Base-by-base conservation (phyloP, 768 basidiomycete genomes). In the Lactifluus piperatus region DNA sequence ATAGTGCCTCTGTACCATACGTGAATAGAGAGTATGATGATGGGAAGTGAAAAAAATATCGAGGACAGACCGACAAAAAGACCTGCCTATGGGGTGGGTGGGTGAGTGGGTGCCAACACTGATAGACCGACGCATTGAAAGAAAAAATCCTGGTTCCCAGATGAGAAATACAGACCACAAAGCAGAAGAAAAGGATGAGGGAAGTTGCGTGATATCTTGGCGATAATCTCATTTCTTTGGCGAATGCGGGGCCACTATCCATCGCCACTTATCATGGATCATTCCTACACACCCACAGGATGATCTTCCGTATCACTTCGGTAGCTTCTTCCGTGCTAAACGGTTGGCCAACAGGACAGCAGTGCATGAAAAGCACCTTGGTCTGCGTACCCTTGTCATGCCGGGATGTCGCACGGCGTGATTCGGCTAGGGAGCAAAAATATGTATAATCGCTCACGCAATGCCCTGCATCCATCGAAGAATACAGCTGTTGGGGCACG, bases 401-500 rank as follows among this genome's bases (percentile, higher is more conserved):
- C 32, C 62, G 58, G 29, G 44, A 36, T 37, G 60, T 44, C 30
- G 48, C 29, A 1, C 83, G 80, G 65, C 77, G 79, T 24, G 80
- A 77, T 67, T 88, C 85, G 7, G 85, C 84, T 24, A 88, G 76
- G 10, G 85, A 86, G 65, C 84, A 84, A 67, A 85, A 88, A 67
- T 85, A 87, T 60, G 84, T 79, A 68, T 85, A 88, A 71, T 88
- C 86, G 66, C 83, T 86, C 14, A 88, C 71, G 68, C 84, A 88
- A 66, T 85, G 84, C 0, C 86, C 86, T n/a, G 85, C 82, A 66
- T 88, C 87, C 74, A 81, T 78, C 4, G 86, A 87, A 16, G 82
- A 77, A 67, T 82, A 81, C 20, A 87, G 80, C 71, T 82, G 74
- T 81, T 85, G 65, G 39, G 46, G 54, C 57, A 26, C 46, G 6